Evolutionary conservation across 2,329 filamentous ascomycete species (phyloP).

Genomic region (Rasamsonia emersonii): DNA sequence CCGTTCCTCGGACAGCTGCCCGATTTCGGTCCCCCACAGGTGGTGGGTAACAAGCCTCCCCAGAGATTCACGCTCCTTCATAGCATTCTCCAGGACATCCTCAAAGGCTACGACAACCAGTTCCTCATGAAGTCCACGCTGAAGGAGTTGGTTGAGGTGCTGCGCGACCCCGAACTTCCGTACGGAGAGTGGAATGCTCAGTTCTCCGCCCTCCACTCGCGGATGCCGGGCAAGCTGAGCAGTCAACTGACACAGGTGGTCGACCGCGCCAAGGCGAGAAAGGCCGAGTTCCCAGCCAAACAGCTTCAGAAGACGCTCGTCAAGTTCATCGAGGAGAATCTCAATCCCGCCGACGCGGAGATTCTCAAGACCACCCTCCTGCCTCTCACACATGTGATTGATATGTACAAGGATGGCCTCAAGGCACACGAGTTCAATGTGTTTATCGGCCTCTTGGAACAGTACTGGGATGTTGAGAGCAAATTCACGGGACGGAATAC

Average conservation of each 20-base stretch:
- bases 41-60: slow-evolving; percentile 83
- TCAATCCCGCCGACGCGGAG: slow-evolving; percentile 62
- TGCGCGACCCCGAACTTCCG: slow-evolving; percentile 81
- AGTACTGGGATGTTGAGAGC: slow-evolving; percentile 75
- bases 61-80: slow-evolving; percentile 74
- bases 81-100: slow-evolving; percentile 75
- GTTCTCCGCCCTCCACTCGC: slow-evolving; percentile 90
- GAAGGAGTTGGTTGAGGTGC: slow-evolving; percentile 80
- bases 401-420: slow-evolving; percentile 74
- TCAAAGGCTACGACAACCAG: slow-evolving; percentile 92
- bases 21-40: slow-evolving; percentile 72
- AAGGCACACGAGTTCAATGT: slow-evolving; percentile 84
- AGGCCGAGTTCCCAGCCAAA: slow-evolving; percentile 86
- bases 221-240: slow-evolving; percentile 93
- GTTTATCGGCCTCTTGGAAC: slow-evolving; percentile 67
- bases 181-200: slow-evolving; percentile 96
- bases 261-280: slow-evolving; percentile 68
- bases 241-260: slow-evolving; percentile 73
- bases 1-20: slow-evolving; percentile 88
- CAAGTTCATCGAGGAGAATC: slow-evolving; percentile 83
- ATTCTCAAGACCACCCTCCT: slow-evolving; percentile 63
- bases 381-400: slow-evolving; percentile 69
- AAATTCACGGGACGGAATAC: slow-evolving; percentile 77
- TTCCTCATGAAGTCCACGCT: slow-evolving; percentile 85
- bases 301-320: slow-evolving; percentile 71